Conservation (phyloP, 164 flowering plant genomes). For the Magnolia changhungtana region DNA sequence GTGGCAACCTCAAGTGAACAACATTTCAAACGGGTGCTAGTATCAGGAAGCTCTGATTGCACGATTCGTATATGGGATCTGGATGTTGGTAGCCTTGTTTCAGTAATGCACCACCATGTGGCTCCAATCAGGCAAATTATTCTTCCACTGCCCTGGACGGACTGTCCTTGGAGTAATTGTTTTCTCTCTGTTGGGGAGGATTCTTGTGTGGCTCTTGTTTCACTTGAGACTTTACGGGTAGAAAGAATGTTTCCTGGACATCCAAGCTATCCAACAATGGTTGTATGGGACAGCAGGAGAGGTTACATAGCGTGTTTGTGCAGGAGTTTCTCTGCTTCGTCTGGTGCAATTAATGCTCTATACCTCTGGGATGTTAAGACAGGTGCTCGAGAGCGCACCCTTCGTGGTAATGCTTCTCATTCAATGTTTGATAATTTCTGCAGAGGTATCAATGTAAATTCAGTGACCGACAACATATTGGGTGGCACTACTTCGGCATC, state of each 20-base stretch:
- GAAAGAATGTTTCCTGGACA: slow-evolving; percentile 99
- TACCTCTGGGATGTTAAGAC: slow-evolving; percentile 95
- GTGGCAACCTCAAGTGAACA: slow-evolving; percentile 26
- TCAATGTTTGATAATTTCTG: slow-evolving; percentile 90
- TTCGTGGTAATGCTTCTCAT: slow-evolving; percentile 85
- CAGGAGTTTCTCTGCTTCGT: slow-evolving; percentile 34
- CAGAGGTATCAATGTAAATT: slow-evolving; percentile 41
- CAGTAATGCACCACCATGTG: slow-evolving; percentile 88
- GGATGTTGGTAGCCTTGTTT: slow-evolving; percentile 49
- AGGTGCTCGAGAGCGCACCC: slow-evolving; percentile 85
- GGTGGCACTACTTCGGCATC: slow-evolving; percentile 67
- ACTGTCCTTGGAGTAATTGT: slow-evolving; percentile 85
- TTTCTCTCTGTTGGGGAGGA: slow-evolving; percentile 94
- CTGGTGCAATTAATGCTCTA: slow-evolving; percentile 50
- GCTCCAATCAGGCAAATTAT: slow-evolving; percentile 86
- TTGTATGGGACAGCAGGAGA: slow-evolving; percentile 87
- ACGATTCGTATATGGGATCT: slow-evolving; percentile 90
- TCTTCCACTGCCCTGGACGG: slow-evolving; percentile 59
- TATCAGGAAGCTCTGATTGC: slow-evolving; percentile 92
- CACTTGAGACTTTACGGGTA: slow-evolving; percentile 78
- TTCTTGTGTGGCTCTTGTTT: slow-evolving; percentile 71
- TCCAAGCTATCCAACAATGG: slow-evolving; percentile 63
- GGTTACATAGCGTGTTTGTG: slow-evolving; percentile 88
- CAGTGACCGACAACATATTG: slow-evolving; percentile 33
- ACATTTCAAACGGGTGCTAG: slow-evolving; percentile 35